A percentile compares a stretch with the other conserved stretches of the same genome.
Evolutionary conservation across 73 alveolate genomes (phyloP).

Genomic region (Paramecium octaurelia): DNA sequence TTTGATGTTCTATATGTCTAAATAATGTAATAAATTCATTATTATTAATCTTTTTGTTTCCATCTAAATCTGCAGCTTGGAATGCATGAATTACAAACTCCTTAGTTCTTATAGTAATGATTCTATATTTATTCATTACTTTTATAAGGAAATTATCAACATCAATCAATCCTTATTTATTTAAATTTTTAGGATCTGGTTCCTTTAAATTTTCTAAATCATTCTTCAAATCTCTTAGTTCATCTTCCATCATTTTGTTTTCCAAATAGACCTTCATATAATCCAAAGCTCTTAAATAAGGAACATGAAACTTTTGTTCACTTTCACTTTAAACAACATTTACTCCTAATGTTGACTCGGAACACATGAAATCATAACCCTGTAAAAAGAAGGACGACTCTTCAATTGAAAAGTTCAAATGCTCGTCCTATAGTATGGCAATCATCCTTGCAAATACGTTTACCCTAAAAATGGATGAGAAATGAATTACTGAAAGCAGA

Average conservation of each 20-base stretch:
- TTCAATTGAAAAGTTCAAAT: conserved; percentile 36
- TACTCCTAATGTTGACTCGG: conserved; percentile 52
- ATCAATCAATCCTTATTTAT: conserved; percentile 45
- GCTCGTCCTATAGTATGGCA: neutral
- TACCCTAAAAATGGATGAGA: conserved; percentile 50
- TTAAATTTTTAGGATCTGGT: conserved; percentile 49
- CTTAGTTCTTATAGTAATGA: conserved; percentile 47
- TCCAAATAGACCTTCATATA: conserved; percentile 56
- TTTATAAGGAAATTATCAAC: conserved; percentile 51
- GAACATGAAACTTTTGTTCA: conserved; percentile 54
- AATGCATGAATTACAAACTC: conserved; percentile 61
- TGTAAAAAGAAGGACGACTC: conserved; percentile 43
- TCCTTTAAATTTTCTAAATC: conserved; percentile 58
- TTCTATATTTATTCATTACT: conserved; percentile 54
- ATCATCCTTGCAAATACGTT: conserved; percentile 57
- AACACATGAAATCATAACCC: conserved; percentile 49
- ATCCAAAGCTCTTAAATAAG: conserved; percentile 58
- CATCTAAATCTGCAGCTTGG: conserved; percentile 63
- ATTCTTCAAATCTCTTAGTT: conserved; percentile 34
- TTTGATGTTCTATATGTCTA: conserved; percentile 50
- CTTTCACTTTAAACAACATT: conserved; percentile 27
- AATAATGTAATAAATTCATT: conserved; percentile 55
- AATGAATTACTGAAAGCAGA: conserved; percentile 49
- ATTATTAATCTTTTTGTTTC: conserved; percentile 52
- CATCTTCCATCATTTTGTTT: conserved; percentile 53